phyloP scores from a whole-genome alignment of 768 basidiomycete species.

The Brasilioporus rufonigricans region DNA sequence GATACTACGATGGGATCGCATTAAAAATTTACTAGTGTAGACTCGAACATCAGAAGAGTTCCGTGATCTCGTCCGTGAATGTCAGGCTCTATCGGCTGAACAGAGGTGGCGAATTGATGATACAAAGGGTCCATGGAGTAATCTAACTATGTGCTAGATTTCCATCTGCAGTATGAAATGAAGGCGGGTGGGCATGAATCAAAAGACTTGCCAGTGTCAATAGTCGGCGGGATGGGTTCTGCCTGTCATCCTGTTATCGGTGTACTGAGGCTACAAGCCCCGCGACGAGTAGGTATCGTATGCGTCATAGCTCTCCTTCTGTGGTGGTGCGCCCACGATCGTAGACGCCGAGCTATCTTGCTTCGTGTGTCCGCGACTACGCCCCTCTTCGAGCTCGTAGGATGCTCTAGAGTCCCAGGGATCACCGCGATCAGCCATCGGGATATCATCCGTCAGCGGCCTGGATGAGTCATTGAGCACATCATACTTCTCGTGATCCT shows the following conservation, averaged over 20 bases:
- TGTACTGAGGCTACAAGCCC: no score
- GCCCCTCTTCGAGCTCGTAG: slow-evolving; percentile 33
- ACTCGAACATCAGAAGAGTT: no score
- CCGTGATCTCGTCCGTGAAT: no score
- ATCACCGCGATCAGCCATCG: slow-evolving; percentile 61
- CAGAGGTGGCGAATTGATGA: no score
- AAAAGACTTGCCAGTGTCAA: slow-evolving; percentile 7
- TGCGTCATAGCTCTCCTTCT: no score
- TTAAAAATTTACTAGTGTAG: slow-evolving; percentile 4
- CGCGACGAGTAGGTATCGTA: no score
- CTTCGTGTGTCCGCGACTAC: slow-evolving; percentile 47
- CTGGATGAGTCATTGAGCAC: slow-evolving; percentile 60
- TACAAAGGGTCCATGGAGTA: no score
- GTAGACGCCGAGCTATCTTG: slow-evolving; percentile 61
- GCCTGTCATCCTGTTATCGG: slow-evolving; percentile 29
- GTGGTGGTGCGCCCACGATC: no score
- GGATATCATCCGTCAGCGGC: slow-evolving; percentile 56
- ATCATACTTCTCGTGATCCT: slow-evolving; percentile 81
- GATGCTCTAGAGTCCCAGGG: slow-evolving; percentile 66
- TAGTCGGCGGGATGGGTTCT: slow-evolving; percentile 49
- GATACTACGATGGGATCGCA: slow-evolving; percentile 32
- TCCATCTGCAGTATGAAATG: background rate
- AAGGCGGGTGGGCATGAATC: background rate
- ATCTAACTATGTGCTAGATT: no score
- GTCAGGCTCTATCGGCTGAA: no score